Evolutionary conservation across 2,329 filamentous ascomycete species (phyloP).

Genomic region (Onygenales sp.): DNA sequence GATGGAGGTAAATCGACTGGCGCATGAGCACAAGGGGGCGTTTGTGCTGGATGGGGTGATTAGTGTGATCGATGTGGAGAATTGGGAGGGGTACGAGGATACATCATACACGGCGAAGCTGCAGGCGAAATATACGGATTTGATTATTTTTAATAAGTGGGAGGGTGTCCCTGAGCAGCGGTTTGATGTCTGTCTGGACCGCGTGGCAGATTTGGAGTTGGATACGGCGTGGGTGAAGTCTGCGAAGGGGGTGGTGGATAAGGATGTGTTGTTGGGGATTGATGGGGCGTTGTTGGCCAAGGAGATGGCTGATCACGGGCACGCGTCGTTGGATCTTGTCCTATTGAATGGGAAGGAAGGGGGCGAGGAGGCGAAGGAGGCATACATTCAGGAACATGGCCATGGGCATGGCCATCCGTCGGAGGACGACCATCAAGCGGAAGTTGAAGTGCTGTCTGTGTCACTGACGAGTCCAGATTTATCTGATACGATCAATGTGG

Average conservation of each 20-base stretch:
- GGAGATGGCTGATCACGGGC: conserved; percentile 34
- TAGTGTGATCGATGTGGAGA: conserved; percentile 86
- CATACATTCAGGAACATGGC: conserved; percentile 20
- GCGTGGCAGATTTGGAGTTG: conserved; percentile 70
- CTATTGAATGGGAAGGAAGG: conserved; percentile 17
- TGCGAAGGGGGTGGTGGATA: conserved; percentile 66
- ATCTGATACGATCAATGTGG: conserved; percentile 46
- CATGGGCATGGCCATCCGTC: conserved; percentile 26
- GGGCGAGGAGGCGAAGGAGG: conserved; percentile 9
- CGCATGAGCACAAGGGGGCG: conserved; percentile 47
- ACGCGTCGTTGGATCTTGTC: conserved; percentile 12
- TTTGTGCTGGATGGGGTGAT: conserved; percentile 82
- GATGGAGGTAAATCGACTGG: conserved; percentile 77
- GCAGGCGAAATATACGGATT: conserved; percentile 80
- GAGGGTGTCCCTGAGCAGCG: conserved; percentile 63
- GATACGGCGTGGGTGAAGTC: conserved; percentile 80
- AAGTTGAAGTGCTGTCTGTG: conserved; percentile 88
- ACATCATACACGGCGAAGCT: conserved; percentile 80
- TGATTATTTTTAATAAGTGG: conserved; percentile 93
- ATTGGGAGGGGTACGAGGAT: conserved; percentile 88
- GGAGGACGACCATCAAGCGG: conserved; percentile 57
- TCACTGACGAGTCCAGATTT: conserved; percentile 45
- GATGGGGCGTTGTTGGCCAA: conserved; percentile 60
- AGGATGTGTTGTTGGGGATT: conserved; percentile 74
- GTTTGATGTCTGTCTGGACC: conserved; percentile 69